A percentile compares a stretch with the other conserved stretches of the same genome.
phyloP scores from a whole-genome alignment of 495 filamentous ascomycete species.

The Penicillium soppii region DNA sequence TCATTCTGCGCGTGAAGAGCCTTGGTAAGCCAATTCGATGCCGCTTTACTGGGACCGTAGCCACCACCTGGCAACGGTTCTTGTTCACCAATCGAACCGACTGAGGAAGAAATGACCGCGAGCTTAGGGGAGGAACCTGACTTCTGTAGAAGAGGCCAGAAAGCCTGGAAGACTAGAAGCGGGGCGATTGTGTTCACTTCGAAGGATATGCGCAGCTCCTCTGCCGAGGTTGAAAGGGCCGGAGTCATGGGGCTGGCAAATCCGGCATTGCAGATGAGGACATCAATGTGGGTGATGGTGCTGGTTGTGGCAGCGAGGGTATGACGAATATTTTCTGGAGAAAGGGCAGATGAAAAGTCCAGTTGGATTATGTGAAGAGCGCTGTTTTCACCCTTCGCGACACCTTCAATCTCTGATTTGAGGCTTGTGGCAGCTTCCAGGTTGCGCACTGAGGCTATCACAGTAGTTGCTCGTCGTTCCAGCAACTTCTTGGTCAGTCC shows the following conservation, averaged over 20 bases:
- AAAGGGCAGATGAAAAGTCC: constrained; percentile 27
- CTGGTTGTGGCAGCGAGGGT: not conserved
- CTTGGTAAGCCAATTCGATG: constrained; percentile 34
- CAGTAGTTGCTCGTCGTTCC: constrained; percentile 38
- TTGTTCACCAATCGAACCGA: constrained; percentile 23
- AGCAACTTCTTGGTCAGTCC: constrained; percentile 39
- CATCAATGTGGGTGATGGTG: constrained; percentile 38
- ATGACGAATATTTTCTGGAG: constrained; percentile 12
- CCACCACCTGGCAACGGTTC: constrained; percentile 29
- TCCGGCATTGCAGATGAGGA: constrained; percentile 54
- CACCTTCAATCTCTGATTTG: constrained; percentile 3
- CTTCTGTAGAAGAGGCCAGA: constrained; percentile 34
- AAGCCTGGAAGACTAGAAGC: constrained; percentile 39
- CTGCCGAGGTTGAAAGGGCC: constrained; percentile 15
- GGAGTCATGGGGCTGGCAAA: constrained; percentile 15
- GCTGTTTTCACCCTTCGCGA: constrained; percentile 31
- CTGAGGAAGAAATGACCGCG: constrained; percentile 22
- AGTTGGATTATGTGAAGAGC: constrained; percentile 41
- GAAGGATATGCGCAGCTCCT: constrained; percentile 29
- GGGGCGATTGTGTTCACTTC: constrained; percentile 39
- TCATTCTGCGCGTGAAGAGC: constrained; percentile 33
- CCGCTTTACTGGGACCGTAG: constrained; percentile 40
- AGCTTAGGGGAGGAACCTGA: constrained; percentile 28
- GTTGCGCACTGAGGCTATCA: constrained; percentile 49
- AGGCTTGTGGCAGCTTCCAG: constrained; percentile 15